Evolutionary conservation across 2,329 filamentous ascomycete genomes (phyloP).

Genomic region (Coniella lustricola): DNA sequence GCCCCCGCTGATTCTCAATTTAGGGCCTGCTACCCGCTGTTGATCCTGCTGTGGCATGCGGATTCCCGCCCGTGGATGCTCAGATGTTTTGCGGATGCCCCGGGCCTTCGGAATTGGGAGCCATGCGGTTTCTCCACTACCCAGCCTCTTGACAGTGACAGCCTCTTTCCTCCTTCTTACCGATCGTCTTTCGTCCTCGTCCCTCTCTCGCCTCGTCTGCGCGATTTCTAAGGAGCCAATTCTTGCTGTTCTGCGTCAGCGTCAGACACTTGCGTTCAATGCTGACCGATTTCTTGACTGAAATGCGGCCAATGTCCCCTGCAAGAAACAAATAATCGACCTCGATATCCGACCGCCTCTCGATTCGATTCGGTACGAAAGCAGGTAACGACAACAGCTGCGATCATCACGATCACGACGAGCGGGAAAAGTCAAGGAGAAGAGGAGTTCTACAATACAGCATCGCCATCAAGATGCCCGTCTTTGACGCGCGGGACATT

Average conservation of each 20-base stretch:
- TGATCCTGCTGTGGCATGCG: background rate
- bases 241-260: background rate
- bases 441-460: background rate
- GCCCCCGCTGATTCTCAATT: too few relatives aligned
- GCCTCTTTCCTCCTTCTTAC: background rate
- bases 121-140: background rate
- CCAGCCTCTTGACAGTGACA: too few relatives aligned
- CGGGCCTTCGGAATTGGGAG: background rate
- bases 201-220: background rate
- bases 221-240: background rate
- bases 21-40: too few relatives aligned
- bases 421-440: background rate
- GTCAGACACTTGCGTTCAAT: background rate
- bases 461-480: slow-evolving; percentile 21
- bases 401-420: background rate
- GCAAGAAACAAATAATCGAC: background rate
- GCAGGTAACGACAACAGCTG: background rate
- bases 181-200: background rate
- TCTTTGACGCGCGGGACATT: slow-evolving; percentile 39
- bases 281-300: slow-evolving; percentile 15
- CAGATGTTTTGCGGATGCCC: background rate
- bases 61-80: too few relatives aligned
- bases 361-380: background rate
- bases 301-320: slow-evolving; percentile 10
- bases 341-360: background rate